Conservation (phyloP, 2,329 filamentous ascomycete species). For the Hymenoscyphus linearis region DNA sequence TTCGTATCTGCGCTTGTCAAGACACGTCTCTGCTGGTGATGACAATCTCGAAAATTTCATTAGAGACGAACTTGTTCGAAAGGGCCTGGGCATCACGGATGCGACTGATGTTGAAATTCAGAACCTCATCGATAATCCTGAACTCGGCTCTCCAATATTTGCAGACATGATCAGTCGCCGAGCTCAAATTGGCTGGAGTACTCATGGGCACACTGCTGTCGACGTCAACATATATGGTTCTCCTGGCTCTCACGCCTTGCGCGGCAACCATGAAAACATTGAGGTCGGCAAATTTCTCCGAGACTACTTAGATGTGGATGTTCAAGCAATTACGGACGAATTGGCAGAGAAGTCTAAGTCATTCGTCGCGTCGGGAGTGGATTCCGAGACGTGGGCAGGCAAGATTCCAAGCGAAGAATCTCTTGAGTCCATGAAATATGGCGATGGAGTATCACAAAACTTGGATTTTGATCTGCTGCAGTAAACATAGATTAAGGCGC, state of each 20-base stretch:
- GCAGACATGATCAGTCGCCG: constrained; percentile 82
- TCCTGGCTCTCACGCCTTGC: constrained; percentile 54
- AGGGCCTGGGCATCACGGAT: constrained; percentile 73
- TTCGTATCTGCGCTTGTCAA: constrained; percentile 56
- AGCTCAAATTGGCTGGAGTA: constrained; percentile 88
- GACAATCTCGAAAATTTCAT: constrained; percentile 55
- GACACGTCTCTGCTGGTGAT: constrained; percentile 43
- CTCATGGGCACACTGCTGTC: constrained; percentile 86
- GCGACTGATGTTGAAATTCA: constrained; percentile 66
- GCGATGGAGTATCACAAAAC: constrained; percentile 9
- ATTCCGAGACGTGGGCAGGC: constrained; percentile 22
- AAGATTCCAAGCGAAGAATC: constrained; percentile 23
- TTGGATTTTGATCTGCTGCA: constrained; percentile 2
- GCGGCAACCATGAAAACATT: constrained; percentile 94
- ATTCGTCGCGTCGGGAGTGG: constrained; percentile 12
- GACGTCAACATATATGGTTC: constrained; percentile 97
- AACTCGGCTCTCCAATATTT: constrained; percentile 53
- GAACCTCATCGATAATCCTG: constrained; percentile 53
- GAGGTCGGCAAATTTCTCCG: constrained; percentile 81
- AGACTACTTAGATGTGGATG: constrained; percentile 73
- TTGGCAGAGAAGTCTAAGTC: constrained; percentile 37
- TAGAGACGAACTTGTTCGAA: constrained; percentile 58
- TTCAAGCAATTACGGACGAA: constrained; percentile 71
- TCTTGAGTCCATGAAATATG: constrained; percentile 8
- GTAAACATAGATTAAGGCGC: neutral